phyloP scores from a whole-genome alignment of 257 asterid species.

The Forsythia viridissima region DNA sequence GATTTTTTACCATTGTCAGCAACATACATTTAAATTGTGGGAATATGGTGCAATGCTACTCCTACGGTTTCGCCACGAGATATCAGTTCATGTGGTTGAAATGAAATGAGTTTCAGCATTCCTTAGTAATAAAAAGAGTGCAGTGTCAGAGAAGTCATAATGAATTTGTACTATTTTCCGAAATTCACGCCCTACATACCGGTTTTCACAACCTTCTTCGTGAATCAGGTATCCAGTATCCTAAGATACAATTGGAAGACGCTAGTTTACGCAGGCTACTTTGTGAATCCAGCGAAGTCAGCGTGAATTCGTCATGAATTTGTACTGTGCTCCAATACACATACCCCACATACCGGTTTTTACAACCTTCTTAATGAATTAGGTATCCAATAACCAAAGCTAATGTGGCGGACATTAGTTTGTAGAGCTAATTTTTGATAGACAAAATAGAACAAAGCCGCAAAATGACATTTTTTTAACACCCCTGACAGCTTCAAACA shows the following conservation, averaged over 20 bases:
- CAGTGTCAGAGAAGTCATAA: background rate
- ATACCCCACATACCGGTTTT: background rate
- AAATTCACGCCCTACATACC: background rate
- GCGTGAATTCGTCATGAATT: background rate
- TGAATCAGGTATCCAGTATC: background rate
- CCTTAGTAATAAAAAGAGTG: background rate
- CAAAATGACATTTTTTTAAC: background rate
- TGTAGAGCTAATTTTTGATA: background rate
- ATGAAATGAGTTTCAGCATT: background rate
- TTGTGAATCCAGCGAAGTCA: background rate
- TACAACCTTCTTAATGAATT: conserved; percentile 8
- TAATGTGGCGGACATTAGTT: background rate
- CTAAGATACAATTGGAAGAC: background rate
- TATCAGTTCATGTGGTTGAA: background rate
- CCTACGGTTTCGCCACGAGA: background rate
- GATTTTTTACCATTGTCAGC: conserved; percentile 11
- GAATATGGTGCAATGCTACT: conserved; percentile 11
- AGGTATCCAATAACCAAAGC: background rate
- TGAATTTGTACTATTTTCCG: background rate
- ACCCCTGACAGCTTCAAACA: background rate
- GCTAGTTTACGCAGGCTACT: background rate
- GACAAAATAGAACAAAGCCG: background rate
- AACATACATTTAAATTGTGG: background rate
- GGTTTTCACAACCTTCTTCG: conserved; percentile 12
- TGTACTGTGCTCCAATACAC: background rate